A percentile compares a stretch with the other conserved stretches of the same genome.
Evolutionary conservation across 441 rosid species (phyloP).

Genomic region (Rhodomyrtus psidioides): DNA sequence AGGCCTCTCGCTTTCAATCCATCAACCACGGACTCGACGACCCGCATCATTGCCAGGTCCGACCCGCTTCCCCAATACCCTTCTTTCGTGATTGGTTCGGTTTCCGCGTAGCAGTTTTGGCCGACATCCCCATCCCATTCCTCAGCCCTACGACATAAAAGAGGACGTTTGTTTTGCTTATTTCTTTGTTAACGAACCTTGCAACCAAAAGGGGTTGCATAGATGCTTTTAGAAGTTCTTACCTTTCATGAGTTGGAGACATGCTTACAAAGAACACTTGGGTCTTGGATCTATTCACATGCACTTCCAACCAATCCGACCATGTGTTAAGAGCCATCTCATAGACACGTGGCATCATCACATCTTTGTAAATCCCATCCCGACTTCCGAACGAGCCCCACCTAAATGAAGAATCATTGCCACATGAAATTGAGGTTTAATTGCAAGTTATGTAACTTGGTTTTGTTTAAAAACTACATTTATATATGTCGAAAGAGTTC

Average conservation of each 20-base stretch:
- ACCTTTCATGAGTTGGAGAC: conserved; percentile 78
- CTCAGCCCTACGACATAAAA: conserved; percentile 22
- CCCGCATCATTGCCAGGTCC: conserved; percentile 30
- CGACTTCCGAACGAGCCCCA: conserved; percentile 66
- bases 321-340: conserved; percentile 66
- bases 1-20: conserved; percentile 32
- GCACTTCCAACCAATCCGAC: conserved; percentile 58
- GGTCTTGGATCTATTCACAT: conserved; percentile 38
- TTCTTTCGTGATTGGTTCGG: conserved; percentile 18
- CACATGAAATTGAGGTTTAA: neutral
- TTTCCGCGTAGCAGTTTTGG: conserved; percentile 40
- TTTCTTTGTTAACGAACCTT: neutral
- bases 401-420: conserved; percentile 17
- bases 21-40: conserved; percentile 25
- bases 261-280: conserved; percentile 51
- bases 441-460: neutral
- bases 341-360: conserved; percentile 45
- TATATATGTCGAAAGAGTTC: conserved; percentile 5
- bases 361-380: conserved; percentile 52
- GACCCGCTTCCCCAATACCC: conserved; percentile 28
- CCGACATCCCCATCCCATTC: conserved; percentile 41
- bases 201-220: neutral
- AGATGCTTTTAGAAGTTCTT: neutral
- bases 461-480: neutral
- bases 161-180: neutral